Conservation (phyloP, 2,329 filamentous ascomycete genomes). For the Fusarium sp. region DNA sequence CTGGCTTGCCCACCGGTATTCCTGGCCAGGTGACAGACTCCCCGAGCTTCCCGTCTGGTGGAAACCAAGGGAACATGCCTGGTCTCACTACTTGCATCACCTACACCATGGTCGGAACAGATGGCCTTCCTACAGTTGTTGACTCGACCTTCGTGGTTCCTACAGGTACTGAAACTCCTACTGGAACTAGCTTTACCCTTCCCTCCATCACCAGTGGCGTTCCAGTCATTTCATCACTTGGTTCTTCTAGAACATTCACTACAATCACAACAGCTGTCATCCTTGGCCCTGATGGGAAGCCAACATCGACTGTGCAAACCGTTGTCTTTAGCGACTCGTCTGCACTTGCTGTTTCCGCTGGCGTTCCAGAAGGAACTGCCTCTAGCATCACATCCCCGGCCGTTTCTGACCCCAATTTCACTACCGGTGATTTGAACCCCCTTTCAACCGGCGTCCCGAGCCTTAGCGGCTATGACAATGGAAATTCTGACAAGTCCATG, state of each 20-base stretch:
- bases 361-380: conserved; percentile 33
- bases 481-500: conserved; percentile 24
- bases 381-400: conserved; percentile 34
- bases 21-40: conserved; percentile 42
- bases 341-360: conserved; percentile 38
- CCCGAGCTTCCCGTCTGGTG: conserved; percentile 19
- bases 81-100: conserved; percentile 52
- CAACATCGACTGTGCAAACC: conserved; percentile 54
- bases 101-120: conserved; percentile 50
- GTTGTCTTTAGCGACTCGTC: conserved; percentile 50
- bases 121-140: conserved; percentile 51
- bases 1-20: conserved; percentile 46
- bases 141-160: conserved; percentile 53
- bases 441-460: conserved; percentile 36
- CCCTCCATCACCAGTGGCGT: conserved; percentile 26
- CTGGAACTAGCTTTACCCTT: conserved; percentile 34
- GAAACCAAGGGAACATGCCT: background rate
- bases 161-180: conserved; percentile 39
- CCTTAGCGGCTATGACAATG: conserved; percentile 50
- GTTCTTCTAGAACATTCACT: conserved; percentile 41
- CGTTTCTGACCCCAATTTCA: conserved; percentile 32
- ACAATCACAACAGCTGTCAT: conserved; percentile 52
- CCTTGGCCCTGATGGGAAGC: conserved; percentile 53
- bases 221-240: conserved; percentile 30
- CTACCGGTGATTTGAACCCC: conserved; percentile 22